phyloP scores from a whole-genome alignment of 495 filamentous ascomycete species.

The Amniculicola lignicola region DNA sequence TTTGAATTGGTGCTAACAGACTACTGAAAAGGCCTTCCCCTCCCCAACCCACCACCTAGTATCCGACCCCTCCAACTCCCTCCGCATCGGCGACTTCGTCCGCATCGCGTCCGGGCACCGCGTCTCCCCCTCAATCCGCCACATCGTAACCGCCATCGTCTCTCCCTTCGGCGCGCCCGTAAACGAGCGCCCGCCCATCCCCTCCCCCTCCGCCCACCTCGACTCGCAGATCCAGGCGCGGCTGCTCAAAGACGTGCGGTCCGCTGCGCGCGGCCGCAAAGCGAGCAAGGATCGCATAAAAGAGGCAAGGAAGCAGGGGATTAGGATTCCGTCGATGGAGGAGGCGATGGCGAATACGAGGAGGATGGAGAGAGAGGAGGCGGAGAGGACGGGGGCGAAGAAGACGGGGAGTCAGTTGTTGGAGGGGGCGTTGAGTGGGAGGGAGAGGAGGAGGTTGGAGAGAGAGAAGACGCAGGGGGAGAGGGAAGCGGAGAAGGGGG shows the following conservation, averaged over 20 bases:
- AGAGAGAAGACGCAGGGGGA: constrained; percentile 28
- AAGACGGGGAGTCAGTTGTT: background rate
- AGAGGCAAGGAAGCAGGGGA: constrained; percentile 33
- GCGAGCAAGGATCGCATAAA: constrained; percentile 24
- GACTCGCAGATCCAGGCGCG: constrained; percentile 47
- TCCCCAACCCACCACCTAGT: constrained; percentile 52
- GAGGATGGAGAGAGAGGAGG: constrained; percentile 28
- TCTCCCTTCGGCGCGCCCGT: constrained; percentile 66
- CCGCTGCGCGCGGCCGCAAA: constrained; percentile 14
- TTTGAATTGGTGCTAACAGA: background rate
- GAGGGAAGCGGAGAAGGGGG: constrained; percentile 28
- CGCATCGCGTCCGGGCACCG: constrained; percentile 67
- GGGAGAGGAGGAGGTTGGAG: constrained; percentile 25
- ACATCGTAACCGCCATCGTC: constrained; percentile 75
- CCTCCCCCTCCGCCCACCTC: constrained; percentile 60
- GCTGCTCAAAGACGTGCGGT: constrained; percentile 37
- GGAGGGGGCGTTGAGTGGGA: background rate
- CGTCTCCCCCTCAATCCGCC: constrained; percentile 62
- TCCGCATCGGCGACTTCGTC: constrained; percentile 75
- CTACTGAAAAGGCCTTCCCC: constrained; percentile 43
- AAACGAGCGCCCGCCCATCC: constrained; percentile 60
- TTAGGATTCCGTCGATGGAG: constrained; percentile 33
- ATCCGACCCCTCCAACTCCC: constrained; percentile 70
- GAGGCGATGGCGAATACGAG: constrained; percentile 28
- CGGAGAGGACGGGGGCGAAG: constrained; percentile 3